Percentiles rank a stretch among this genome's conserved stretches.
Conservation (phyloP, 2,329 filamentous ascomycete species). For the Neophaeococcomyces aloes region DNA sequence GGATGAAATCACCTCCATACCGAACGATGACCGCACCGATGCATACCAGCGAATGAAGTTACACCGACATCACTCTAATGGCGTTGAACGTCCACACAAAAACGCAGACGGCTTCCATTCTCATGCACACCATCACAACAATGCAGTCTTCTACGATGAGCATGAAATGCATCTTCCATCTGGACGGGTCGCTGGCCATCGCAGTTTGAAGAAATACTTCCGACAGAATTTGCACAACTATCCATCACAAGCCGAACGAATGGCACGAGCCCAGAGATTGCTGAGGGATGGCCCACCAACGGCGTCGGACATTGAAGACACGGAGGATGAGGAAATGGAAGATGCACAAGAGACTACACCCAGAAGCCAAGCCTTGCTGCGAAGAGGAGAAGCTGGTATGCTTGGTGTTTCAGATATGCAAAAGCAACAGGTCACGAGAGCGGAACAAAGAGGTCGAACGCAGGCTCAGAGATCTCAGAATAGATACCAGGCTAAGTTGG, state of each 20-base stretch:
- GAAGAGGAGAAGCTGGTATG: slow-evolving; percentile 69
- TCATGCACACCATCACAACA: slow-evolving; percentile 63
- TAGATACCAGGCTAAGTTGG: slow-evolving; percentile 58
- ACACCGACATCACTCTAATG: slow-evolving; percentile 64
- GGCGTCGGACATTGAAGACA: slow-evolving; percentile 44
- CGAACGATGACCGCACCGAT: slow-evolving; percentile 60
- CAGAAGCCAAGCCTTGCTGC: slow-evolving; percentile 41
- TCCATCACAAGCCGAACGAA: slow-evolving; percentile 66
- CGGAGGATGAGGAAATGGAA: slow-evolving; percentile 39
- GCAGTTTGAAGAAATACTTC: slow-evolving; percentile 78
- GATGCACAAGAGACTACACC: slow-evolving; percentile 21
- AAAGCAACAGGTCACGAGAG: slow-evolving; percentile 55
- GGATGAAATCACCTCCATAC: slow-evolving; percentile 68
- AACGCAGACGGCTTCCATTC: slow-evolving; percentile 71
- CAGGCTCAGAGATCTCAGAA: slow-evolving; percentile 52
- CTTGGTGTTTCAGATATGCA: slow-evolving; percentile 63
- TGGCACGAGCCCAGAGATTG: slow-evolving; percentile 36
- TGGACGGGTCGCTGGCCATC: slow-evolving; percentile 79
- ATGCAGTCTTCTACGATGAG: slow-evolving; percentile 80
- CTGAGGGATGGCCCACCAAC: slow-evolving; percentile 25
- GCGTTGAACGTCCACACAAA: slow-evolving; percentile 61
- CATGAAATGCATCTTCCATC: slow-evolving; percentile 88
- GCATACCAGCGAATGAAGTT: slow-evolving; percentile 62
- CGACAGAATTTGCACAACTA: slow-evolving; percentile 84
- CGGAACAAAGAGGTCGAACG: slow-evolving; percentile 60